Evolutionary conservation across 345 rosid species (phyloP), one percentile per base, ranked within the genome.

Genomic region (Citrus cavaleriei): DNA sequence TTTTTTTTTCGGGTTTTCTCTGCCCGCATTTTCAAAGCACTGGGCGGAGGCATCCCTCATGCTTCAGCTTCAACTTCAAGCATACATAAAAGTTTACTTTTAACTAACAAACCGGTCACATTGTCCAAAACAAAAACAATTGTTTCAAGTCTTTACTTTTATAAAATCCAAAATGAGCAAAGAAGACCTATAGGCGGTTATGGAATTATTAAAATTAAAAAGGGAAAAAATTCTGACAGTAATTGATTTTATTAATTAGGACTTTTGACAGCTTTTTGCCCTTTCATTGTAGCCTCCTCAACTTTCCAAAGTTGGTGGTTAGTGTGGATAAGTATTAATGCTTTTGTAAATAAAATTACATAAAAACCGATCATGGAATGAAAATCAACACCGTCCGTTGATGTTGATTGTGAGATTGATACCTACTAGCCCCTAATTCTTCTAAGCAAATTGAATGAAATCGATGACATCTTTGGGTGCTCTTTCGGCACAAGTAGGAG

Each of bases 191-290:
- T 69, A 38, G 40, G 70, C 63, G 59, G 55, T 12, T 63, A 25
- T 22, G 42, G 75, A 82, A 66, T 51, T 77, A 71, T 70, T 80
- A 21, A 38, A 74, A 77, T 32, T 61, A 73, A n/a, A 66, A 30
- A 70, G 35, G 6, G 6, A 34, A 34, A 34, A 35, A 5, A 0
- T 35, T 5, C 0, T 5, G 1, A 35, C 37, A 35, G 7, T 5
- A 5, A 5, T 35, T 35, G 7, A 46, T 46, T 46, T 40, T 9
- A 2, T 40, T 10, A 40, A 42, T 42, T 42, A 42, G 16, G 51
- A 42, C 13, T 12, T 10, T 42, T 3, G 49, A 10, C 16, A 3
- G 1, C 49, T 42, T 42, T 12, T 42, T 42, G 49, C 12, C 1
- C 49, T 40, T 10, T 40, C 1, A 10, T 10, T 40, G 4, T 40